Percentiles rank a stretch among this genome's conserved stretches.
phyloP scores from a whole-genome alignment of 768 basidiomycete species.

The Russula dissimulans region DNA sequence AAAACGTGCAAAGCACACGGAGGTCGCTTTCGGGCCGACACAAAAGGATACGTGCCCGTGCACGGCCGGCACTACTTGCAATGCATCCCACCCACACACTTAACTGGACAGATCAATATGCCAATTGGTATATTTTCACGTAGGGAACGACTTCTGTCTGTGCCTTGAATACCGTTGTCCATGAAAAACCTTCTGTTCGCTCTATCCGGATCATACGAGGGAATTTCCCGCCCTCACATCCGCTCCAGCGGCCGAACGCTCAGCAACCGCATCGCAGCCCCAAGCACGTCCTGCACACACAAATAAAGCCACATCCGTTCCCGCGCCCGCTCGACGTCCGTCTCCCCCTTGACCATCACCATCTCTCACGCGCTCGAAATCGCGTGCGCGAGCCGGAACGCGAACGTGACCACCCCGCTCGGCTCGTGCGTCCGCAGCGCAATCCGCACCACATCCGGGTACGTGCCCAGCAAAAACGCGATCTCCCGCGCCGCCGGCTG shows the following conservation, averaged over 20 bases:
- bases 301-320: slow-evolving; percentile 88
- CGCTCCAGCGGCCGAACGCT: slow-evolving; percentile 85
- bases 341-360: slow-evolving; percentile 77
- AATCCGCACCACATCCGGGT: slow-evolving; percentile 84
- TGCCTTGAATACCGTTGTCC: too few relatives aligned
- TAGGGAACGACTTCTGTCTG: too few relatives aligned
- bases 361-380: slow-evolving; percentile 91
- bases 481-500: slow-evolving; percentile 76
- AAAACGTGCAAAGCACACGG: too few relatives aligned
- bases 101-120: too few relatives aligned
- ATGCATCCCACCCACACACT: too few relatives aligned
- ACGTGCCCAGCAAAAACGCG: slow-evolving; percentile 74
- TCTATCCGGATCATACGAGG: too few relatives aligned
- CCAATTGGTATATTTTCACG: too few relatives aligned
- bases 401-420: slow-evolving; percentile 83
- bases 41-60: too few relatives aligned
- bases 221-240: slow-evolving; percentile 47
- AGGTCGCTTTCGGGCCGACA: too few relatives aligned
- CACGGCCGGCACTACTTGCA: too few relatives aligned
- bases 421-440: slow-evolving; percentile 84
- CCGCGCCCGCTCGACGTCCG: slow-evolving; percentile 62
- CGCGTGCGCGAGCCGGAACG: slow-evolving; percentile 77
- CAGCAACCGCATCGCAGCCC: slow-evolving; percentile 74
- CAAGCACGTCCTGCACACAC: slow-evolving; percentile 84
- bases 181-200: too few relatives aligned